phyloP scores from a whole-genome alignment of 2,329 filamentous ascomycete species.

The Colletotrichum liriopes region DNA sequence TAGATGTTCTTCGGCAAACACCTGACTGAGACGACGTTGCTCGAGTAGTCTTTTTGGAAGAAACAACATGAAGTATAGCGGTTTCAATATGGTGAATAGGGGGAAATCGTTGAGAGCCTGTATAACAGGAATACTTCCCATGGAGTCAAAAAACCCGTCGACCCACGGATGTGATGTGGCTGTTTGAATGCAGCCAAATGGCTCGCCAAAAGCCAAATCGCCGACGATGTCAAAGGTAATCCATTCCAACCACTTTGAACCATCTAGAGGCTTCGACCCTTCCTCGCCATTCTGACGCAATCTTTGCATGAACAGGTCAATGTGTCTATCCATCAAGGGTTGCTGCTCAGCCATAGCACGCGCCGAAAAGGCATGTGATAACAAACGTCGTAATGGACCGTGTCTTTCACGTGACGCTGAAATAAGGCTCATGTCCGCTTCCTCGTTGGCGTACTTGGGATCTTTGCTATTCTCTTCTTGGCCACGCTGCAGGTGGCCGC shows the following conservation, averaged over 20 bases:
- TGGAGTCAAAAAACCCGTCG: constrained; percentile 43
- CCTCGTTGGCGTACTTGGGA: constrained; percentile 8
- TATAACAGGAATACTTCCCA: not conserved
- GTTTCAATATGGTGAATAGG: not conserved
- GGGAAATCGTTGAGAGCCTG: constrained; percentile 15
- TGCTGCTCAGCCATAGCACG: constrained; percentile 51
- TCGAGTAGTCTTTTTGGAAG: not conserved
- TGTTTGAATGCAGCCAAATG: constrained; percentile 48
- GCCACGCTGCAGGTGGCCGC: constrained; percentile 46
- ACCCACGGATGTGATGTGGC: constrained; percentile 49
- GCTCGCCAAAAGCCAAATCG: constrained; percentile 49
- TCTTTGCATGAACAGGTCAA: constrained; percentile 50
- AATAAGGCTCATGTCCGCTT: not conserved
- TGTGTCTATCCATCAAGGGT: constrained; percentile 47
- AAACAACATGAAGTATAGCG: constrained; percentile 6
- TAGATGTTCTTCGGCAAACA: constrained; percentile 9
- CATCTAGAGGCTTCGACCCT: constrained; percentile 11
- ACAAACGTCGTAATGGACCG: constrained; percentile 41
- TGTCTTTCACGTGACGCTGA: constrained; percentile 41
- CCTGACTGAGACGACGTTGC: not conserved
- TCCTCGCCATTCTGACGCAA: constrained; percentile 44
- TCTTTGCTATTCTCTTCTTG: constrained; percentile 28
- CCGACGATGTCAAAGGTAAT: constrained; percentile 51
- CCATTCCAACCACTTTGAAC: constrained; percentile 41
- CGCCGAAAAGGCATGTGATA: constrained; percentile 51